These are phyloP conservation scores for Termitomyces sp. DNA, from an alignment of 768 basidiomycete species.

Conservation along the genomic window DNA sequence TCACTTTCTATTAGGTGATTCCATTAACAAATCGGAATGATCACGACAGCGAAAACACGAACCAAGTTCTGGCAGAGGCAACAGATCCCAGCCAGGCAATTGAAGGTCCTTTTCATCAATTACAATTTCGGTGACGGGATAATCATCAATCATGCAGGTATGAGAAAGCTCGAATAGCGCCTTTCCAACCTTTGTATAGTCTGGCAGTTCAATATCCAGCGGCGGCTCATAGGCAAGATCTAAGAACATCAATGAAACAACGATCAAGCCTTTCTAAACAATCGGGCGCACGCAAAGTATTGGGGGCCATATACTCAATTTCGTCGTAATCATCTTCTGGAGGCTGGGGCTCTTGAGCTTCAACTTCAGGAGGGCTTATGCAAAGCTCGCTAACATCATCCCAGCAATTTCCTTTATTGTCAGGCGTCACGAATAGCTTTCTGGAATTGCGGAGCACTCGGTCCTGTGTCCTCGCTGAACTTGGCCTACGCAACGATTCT, in stretches of 20 bases:
- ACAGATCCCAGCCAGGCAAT: constrained; percentile 21
- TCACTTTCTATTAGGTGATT: constrained; percentile 16
- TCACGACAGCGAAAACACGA: background rate
- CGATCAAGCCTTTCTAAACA: background rate
- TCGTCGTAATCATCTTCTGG: constrained; percentile 37
- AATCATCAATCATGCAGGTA: constrained; percentile 26
- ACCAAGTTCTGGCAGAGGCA: constrained; percentile 25
- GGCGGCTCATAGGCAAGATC: constrained; percentile 39
- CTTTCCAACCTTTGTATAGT: constrained; percentile 36
- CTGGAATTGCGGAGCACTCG: constrained; percentile 47
- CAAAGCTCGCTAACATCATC: constrained; percentile 55
- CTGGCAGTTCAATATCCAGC: constrained; percentile 37
- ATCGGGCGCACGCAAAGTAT: constrained; percentile 28
- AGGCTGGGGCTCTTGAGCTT: constrained; percentile 18
- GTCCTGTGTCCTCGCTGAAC: constrained; percentile 60
- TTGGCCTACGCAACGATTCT: constrained; percentile 51
- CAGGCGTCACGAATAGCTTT: constrained; percentile 60
- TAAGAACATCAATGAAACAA: constrained; percentile 7
- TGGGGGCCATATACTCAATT: constrained; percentile 49
- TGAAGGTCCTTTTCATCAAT: constrained; percentile 18
- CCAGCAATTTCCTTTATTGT: constrained; percentile 65
- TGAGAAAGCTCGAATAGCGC: constrained; percentile 27
- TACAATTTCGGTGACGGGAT: constrained; percentile 22
- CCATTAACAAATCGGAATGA: background rate
- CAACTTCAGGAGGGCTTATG: constrained; percentile 24